A percentile compares a stretch with the other conserved stretches of the same genome.
phyloP scores from a whole-genome alignment of 2,329 filamentous ascomycete genomes.

The Colletotrichum chlorophyti region DNA sequence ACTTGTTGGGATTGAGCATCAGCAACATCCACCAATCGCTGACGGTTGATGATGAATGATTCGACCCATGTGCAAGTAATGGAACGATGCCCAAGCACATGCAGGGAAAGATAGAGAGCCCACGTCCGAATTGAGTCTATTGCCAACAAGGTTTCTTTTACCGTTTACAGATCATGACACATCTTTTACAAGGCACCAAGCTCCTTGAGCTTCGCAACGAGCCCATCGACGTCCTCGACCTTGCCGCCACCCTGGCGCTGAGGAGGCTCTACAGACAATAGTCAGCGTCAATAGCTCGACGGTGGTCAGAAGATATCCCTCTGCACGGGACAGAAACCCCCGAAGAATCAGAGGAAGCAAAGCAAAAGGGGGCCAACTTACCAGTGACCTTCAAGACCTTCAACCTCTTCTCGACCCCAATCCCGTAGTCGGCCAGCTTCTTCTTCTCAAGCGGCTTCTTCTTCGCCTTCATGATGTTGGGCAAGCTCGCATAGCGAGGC shows the following conservation, averaged over 20 bases:
- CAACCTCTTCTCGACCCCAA: slow-evolving; percentile 77
- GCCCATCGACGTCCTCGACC: slow-evolving; percentile 96
- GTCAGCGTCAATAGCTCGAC: background rate
- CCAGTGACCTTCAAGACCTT: slow-evolving; percentile 90
- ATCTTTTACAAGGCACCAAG: slow-evolving; percentile 78
- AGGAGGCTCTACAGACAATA: slow-evolving; percentile 72
- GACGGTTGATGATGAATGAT: too few species aligned
- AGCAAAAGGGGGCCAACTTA: slow-evolving; percentile 52
- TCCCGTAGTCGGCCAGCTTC: slow-evolving; percentile 80
- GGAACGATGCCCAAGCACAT: background rate
- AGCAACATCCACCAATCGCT: too few species aligned
- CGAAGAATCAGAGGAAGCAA: too few species aligned
- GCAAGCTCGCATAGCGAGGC: slow-evolving; percentile 92
- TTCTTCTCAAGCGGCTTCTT: slow-evolving; percentile 99
- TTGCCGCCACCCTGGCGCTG: slow-evolving; percentile 91
- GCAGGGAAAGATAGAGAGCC: background rate
- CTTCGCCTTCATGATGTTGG: slow-evolving; percentile 99
- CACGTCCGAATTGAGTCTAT: slow-evolving; percentile 18
- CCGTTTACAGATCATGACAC: slow-evolving; percentile 6
- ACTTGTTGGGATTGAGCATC: too few species aligned
- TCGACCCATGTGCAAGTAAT: too few species aligned
- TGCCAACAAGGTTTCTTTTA: slow-evolving; percentile 14
- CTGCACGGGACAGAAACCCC: too few species aligned
- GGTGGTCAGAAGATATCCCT: background rate
- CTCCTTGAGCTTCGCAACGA: slow-evolving; percentile 94